Evolutionary conservation across 306 rosid species (phyloP).

Genomic region (Ochetophila trinervis): DNA sequence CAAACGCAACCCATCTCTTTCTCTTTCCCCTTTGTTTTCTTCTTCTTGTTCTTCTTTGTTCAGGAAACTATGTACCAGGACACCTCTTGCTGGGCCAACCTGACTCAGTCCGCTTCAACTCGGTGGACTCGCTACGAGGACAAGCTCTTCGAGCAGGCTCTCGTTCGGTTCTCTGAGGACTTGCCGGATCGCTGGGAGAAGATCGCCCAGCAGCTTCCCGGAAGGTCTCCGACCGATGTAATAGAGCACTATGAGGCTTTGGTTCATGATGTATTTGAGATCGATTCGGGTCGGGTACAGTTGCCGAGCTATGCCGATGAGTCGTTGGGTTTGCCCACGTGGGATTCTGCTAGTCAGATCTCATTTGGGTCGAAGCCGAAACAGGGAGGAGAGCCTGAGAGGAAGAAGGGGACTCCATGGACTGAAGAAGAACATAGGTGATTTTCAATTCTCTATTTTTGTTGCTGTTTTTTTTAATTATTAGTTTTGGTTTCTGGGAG

Average conservation of each 20-base stretch:
- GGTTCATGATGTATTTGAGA: constrained; percentile 63
- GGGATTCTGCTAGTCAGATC: constrained; percentile 68
- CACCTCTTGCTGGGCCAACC: constrained; percentile 30
- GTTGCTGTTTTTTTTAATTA: not conserved
- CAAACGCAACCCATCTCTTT: not conserved
- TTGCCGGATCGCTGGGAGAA: constrained; percentile 63
- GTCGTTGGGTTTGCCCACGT: constrained; percentile 24
- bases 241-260: constrained; percentile 57
- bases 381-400: constrained; percentile 43
- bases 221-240: constrained; percentile 50
- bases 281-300: constrained; percentile 75
- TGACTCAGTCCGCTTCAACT: constrained; percentile 18
- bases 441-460: constrained; percentile 2
- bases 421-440: constrained; percentile 86
- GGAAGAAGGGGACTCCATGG: constrained; percentile 94
- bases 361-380: constrained; percentile 50
- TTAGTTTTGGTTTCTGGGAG: constrained; percentile 16
- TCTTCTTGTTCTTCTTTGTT: not conserved
- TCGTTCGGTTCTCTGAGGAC: constrained; percentile 50
- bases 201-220: constrained; percentile 62
- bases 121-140: constrained; percentile 74
- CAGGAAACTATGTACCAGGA: constrained; percentile 42
- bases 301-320: constrained; percentile 66
- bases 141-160: constrained; percentile 75
- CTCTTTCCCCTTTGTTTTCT: not conserved